Base-by-base conservation (phyloP, 352 stramenopile genomes). In the Heterotrichella gracilis region DNA sequence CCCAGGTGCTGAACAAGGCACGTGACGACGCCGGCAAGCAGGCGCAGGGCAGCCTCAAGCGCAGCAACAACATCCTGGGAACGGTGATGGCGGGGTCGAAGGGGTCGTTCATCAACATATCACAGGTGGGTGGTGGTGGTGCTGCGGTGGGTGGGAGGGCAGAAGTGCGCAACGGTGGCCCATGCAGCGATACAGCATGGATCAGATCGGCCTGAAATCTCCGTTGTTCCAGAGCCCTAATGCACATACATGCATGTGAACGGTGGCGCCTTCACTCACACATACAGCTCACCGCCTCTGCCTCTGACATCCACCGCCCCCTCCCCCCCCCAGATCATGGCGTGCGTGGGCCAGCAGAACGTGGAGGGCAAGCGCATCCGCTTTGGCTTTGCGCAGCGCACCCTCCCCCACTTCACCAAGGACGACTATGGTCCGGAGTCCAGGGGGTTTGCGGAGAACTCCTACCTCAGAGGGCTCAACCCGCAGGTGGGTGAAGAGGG, bases 31-130 rank as follows among this genome's bases (percentile, higher is more conserved):
- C 84, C 39, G 85, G 85, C 73, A 89, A 88, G 69, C 81, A 75
- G 25, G 84, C 82, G 3, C 82, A 88, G 73, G 76, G 73, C n/a
- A 82, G 76, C 69, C 74, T 92, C 24, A 81, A 81, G 76, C 79
- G 89, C 70, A 95, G 85, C 17, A 99, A 99, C 80, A 95, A 91
- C 77, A 93, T 99, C 76, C 97, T 98, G 79, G 90, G 89, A 69
- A 99, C 95, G 76, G 90, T 96, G 68, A 94, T 85, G 66, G 90
- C 88, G n/a, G 93, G 93, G 69, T 96, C 87, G 32, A 99, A 99
- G 82, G 93, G 93, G 70, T 94, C 85, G 4, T 94, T 95, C 75
- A 95, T 97, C 75, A 99, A 99, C 77, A 97, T 99, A 74, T 96
- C 89, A 40, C 93, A 99, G 80, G n/a, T n/a, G n/a, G n/a, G n/a